Percentiles rank a stretch among this genome's conserved stretches.
Evolutionary conservation across 495 filamentous ascomycete species (phyloP).

Genomic region (Cenococcum geophilum): DNA sequence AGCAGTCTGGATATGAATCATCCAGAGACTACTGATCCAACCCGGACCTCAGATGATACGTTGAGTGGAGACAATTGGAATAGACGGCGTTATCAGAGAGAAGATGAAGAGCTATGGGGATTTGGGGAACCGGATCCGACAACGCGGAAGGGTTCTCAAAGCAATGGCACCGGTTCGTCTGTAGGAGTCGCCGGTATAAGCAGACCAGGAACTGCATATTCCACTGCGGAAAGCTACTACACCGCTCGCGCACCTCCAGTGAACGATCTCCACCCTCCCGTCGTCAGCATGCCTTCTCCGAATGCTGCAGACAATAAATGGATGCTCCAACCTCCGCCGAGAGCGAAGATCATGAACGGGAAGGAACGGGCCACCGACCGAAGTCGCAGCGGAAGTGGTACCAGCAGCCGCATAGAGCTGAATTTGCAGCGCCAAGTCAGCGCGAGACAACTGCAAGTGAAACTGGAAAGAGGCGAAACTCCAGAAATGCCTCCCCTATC

Average conservation of each 20-base stretch:
- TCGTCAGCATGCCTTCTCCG: constrained; percentile 66
- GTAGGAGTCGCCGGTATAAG: constrained; percentile 50
- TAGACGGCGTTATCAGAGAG: constrained; percentile 67
- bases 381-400: constrained; percentile 46
- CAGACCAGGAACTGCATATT: constrained; percentile 36
- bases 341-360: constrained; percentile 79
- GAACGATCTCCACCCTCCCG: constrained; percentile 80
- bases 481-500: constrained; percentile 31
- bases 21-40: constrained; percentile 7
- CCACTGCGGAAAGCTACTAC: constrained; percentile 53
- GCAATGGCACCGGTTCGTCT: constrained; percentile 39
- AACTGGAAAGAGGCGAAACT: constrained; percentile 35
- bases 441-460: constrained; percentile 32
- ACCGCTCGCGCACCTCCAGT: constrained; percentile 61
- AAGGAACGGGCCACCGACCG: constrained; percentile 53
- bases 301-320: constrained; percentile 65
- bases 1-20: constrained; percentile 25
- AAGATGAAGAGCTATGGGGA: constrained; percentile 82
- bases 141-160: constrained; percentile 23
- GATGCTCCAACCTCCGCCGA: constrained; percentile 88
- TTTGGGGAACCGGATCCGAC: constrained; percentile 37
- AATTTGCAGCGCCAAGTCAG: constrained; percentile 42
- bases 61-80: constrained; percentile 59
- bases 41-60: constrained; percentile 27
- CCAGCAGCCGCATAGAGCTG: constrained; percentile 36